phyloP scores from a whole-genome alignment of 225 moss, liverwort and hornwort genomes.

The Polytrichum formosum region DNA sequence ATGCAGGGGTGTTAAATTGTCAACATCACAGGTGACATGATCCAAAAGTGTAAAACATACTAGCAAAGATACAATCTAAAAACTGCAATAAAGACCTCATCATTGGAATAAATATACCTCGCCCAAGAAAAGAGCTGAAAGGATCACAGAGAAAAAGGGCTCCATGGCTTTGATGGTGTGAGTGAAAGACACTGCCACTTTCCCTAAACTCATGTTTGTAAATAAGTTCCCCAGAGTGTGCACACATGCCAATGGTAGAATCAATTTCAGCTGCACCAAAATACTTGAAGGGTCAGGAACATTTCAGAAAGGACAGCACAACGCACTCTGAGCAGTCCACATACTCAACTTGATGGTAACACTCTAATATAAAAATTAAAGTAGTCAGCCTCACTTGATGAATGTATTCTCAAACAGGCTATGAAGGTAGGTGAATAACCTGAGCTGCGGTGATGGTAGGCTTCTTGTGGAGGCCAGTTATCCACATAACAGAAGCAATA shows the following conservation, averaged over 20 bases:
- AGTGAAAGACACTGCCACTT: conserved; percentile 92
- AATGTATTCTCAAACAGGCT: too few relatives aligned
- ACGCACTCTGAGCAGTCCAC: neutral
- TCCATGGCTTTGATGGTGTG: conserved; percentile 99
- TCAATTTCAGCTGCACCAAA: conserved; percentile 52
- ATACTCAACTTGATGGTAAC: too few relatives aligned
- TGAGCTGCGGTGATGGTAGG: conserved; percentile 47
- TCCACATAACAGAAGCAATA: conserved; percentile 62
- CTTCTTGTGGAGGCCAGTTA: conserved; percentile 58
- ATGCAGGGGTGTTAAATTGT: too few relatives aligned
- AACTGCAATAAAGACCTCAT: too few relatives aligned
- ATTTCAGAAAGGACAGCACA: neutral
- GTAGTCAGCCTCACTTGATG: too few relatives aligned
- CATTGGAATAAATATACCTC: conserved; percentile 34
- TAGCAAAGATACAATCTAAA: too few relatives aligned
- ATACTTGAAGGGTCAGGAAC: neutral
- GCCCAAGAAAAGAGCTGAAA: conserved; percentile 81
- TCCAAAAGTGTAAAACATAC: too few relatives aligned
- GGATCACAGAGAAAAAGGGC: conserved; percentile 90
- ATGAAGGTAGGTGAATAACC: conserved; percentile 17
- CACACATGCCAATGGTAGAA: conserved; percentile 81
- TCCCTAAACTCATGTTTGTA: conserved; percentile 95
- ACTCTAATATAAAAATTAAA: too few relatives aligned
- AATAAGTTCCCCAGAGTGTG: conserved; percentile 94
- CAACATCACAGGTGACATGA: too few relatives aligned